Base-by-base conservation (phyloP, 306 rosid genomes). In the Glycyrrhiza uralensis region DNA sequence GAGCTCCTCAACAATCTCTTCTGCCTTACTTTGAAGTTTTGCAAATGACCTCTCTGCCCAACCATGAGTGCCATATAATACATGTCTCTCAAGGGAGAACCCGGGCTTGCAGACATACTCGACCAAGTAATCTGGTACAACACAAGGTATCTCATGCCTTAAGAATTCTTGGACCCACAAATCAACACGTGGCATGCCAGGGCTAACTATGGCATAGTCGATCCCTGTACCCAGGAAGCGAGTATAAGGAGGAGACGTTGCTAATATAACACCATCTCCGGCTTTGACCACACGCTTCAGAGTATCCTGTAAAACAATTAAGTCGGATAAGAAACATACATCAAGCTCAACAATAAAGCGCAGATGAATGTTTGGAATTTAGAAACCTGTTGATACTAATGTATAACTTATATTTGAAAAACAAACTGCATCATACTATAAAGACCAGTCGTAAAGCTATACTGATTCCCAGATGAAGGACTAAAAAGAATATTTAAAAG, bases 31-130 rank as follows among this genome's bases (percentile, higher is more conserved):
- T 67, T 81, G 86, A 32, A 88, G 85, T 18, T 75, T 82, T 47
- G 79, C 72, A 47, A 71, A 88, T 19, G 97, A 94, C 73, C 65
- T 86, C 61, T 86, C 92, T 6, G 96, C 99, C 96, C 90, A 94
- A 35, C 72, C 57, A 45, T 84, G 82, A 55, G 91, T 86, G 32
- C 84, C 92, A 76, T 87, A 85, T 32, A 84, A 79, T 20, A 89
- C 96, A 52, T 94, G 96, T 80, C 56, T 86, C 64, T 89, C 96
- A 0, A 89, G 96, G 65, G 97, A 82, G 65, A 79, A 82, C 61
- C 97, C 96, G 1, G 93, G 90, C 68, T 89, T 94, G 89, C 97
- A 94, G 12, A 94, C 96, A 58, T 89, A 91, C 77, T 89, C 96
- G 8, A 94, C 99, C 83, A 94, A 76, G 85, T 94, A 94, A 84